Conservation (phyloP, 352 stramenopile genomes). For the Phytophthora colocasiae region DNA sequence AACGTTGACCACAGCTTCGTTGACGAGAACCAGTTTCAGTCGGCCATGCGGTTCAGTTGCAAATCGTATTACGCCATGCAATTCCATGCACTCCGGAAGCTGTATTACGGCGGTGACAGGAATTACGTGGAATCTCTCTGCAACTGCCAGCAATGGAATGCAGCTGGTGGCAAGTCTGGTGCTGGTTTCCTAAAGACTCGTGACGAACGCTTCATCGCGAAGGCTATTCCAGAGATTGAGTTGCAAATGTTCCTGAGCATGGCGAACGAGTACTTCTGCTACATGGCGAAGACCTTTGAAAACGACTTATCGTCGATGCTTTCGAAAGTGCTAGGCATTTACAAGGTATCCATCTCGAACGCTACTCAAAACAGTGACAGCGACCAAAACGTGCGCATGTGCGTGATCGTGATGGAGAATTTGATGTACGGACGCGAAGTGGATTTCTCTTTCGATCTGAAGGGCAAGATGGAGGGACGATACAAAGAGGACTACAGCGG, state of each 20-base stretch:
- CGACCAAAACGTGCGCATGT: slow-evolving; percentile 81
- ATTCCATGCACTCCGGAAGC: slow-evolving; percentile 82
- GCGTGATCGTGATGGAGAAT: slow-evolving; percentile 91
- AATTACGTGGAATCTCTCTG: slow-evolving; percentile 91
- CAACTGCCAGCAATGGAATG: slow-evolving; percentile 89
- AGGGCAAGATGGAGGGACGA: slow-evolving; percentile 89
- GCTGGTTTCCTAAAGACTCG: slow-evolving; percentile 87
- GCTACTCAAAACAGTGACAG: slow-evolving; percentile 51
- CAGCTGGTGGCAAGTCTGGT: slow-evolving; percentile 84
- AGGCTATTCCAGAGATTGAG: slow-evolving; percentile 88
- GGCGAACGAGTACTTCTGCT: slow-evolving; percentile 90
- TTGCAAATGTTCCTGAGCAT: slow-evolving; percentile 92
- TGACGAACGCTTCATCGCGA: slow-evolving; percentile 90
- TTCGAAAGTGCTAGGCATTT: slow-evolving; percentile 88
- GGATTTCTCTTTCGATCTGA: slow-evolving; percentile 89
- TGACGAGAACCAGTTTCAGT: slow-evolving; percentile 88
- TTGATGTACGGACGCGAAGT: slow-evolving; percentile 87
- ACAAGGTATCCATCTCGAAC: slow-evolving; percentile 84
- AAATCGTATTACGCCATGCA: slow-evolving; percentile 92
- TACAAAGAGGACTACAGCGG: slow-evolving; percentile 55
- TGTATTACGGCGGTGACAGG: slow-evolving; percentile 86
- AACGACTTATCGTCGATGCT: slow-evolving; percentile 89
- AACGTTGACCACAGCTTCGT: slow-evolving; percentile 89
- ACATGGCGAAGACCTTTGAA: slow-evolving; percentile 90
- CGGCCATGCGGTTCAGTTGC: slow-evolving; percentile 82